phyloP scores from a whole-genome alignment of 768 basidiomycete genomes.

The Xanthoconium stramineum region DNA sequence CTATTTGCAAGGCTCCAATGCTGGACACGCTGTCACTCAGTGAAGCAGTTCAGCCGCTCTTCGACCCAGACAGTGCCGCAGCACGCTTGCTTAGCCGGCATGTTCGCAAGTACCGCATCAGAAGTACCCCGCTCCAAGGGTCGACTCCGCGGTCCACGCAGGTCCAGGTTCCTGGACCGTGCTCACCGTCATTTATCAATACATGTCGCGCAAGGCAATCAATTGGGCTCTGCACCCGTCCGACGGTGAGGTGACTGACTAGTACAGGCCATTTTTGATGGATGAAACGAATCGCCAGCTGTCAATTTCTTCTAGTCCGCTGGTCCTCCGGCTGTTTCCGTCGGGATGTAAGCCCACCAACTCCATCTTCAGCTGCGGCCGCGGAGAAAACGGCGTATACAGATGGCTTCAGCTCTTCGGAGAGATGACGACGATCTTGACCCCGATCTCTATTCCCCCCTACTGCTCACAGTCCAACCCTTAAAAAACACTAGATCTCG shows the following conservation, averaged over 20 bases:
- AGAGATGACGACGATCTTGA: constrained; percentile 3
- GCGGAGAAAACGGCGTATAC: background rate
- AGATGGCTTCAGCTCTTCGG: background rate
- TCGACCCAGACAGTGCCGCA: background rate
- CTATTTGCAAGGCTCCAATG: constrained; percentile 2
- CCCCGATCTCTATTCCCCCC: background rate
- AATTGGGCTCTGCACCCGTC: too few relatives aligned
- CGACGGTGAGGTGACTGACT: too few relatives aligned
- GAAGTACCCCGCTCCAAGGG: background rate
- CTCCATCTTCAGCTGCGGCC: background rate
- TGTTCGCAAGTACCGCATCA: background rate
- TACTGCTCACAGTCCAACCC: background rate
- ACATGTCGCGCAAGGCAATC: too few relatives aligned
- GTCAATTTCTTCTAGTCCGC: too few relatives aligned
- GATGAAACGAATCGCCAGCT: too few relatives aligned
- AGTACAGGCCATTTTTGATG: too few relatives aligned
- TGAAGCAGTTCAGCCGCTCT: background rate
- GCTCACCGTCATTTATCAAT: too few relatives aligned
- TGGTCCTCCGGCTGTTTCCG: too few relatives aligned
- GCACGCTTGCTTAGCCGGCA: constrained; percentile 1
- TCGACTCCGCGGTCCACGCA: background rate
- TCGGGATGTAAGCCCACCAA: too few relatives aligned
- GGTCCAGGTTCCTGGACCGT: background rate
- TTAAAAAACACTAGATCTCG: constrained; percentile 9
- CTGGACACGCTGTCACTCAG: background rate